Evolutionary conservation across 108 stramenopile genomes (phyloP).

Genomic region (Nitzschia palea): DNA sequence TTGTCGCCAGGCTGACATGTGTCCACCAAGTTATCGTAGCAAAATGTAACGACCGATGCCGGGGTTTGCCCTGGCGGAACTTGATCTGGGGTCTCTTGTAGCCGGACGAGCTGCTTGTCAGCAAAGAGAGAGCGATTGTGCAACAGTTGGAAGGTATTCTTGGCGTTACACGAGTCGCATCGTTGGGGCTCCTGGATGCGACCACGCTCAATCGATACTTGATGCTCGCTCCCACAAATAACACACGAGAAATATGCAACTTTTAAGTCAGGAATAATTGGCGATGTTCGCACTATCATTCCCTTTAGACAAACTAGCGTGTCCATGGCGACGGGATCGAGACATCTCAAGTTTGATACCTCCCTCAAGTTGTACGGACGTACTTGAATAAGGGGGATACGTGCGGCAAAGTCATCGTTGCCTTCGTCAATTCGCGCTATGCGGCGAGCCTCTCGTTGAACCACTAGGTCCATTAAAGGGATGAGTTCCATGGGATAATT

Average conservation of each 20-base stretch:
- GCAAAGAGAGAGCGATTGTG: conserved; percentile 96
- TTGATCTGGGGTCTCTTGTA: conserved; percentile 97
- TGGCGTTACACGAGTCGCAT: conserved; percentile 65
- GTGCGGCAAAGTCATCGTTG: conserved; percentile 28
- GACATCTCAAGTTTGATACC: conserved; percentile 84
- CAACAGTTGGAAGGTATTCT: conserved; percentile 70
- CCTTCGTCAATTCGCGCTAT: conserved; percentile 13
- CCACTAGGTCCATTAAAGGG: conserved; percentile 92
- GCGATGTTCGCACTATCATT: conserved; percentile 94
- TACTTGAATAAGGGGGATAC: conserved; percentile 81
- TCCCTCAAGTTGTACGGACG: conserved; percentile 88
- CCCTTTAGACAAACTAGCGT: conserved; percentile 88
- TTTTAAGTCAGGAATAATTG: conserved; percentile 97
- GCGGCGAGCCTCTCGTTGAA: conserved; percentile 63
- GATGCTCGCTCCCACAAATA: conserved; percentile 78
- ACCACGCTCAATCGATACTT: conserved; percentile 93
- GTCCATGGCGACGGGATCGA: conserved; percentile 96
- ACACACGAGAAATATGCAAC: conserved; percentile 93
- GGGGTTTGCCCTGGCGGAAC: conserved; percentile 99
- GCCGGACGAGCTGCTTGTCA: conserved; percentile 97
- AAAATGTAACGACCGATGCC: conserved; percentile 90
- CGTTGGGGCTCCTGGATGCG: conserved; percentile 91
- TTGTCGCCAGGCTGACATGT: conserved; percentile 95
- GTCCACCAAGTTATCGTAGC: conserved; percentile 98
- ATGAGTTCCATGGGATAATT: conserved; percentile 95